Base-by-base conservation (phyloP, 2,329 filamentous ascomycete genomes). In the Colletotrichum tamarilloi region DNA sequence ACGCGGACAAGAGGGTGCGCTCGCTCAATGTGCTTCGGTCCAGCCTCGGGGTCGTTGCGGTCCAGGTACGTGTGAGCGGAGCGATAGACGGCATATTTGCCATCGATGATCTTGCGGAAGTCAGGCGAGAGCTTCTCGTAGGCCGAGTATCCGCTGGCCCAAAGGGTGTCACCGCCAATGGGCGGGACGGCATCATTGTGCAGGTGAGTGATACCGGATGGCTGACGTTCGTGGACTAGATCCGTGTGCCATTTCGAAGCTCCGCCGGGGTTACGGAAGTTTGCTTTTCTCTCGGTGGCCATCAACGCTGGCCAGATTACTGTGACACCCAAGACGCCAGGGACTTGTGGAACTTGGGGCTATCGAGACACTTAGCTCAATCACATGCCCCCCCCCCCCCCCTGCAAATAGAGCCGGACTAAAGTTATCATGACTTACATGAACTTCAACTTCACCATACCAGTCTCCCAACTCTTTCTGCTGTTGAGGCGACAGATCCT, bases 81-180 rank as follows among this genome's bases (percentile, higher is more conserved):
- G 8, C 85, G 83, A 77, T 93, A 94, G 2, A 94, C 87, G 24
- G 91, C 92, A 5, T 87, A 81, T 71, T 86, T 87, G 6, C 92
- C 92, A 76, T 94, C 92, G 73, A 94, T 92, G 65, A 94, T 89
- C 79, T 89, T 89, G 53, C 92, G 91, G 82, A 94, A 94, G 2
- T 84, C 88, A 0, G 92, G 92, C 1, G 90, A 92, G 0, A 94
- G 86, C 81, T 94, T 94, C 81, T 93, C 92, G 76, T 94, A 94
- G 0, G 92, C 92, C 0, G 89, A 84, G 78, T 94, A 94, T 1
- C 92, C 92, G 71, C 87, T 91, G 0, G 92, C 91, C 92, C 92
- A 94, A 0, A 94, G 87, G 0, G 92, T 94, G 79, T 94, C 92
- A 12, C 92, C 92, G 1, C 92, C 92, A 0, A 90, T 79, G 0